Evolutionary conservation across 257 asterid species (phyloP).

Genomic region (Rubia yunnanensis): DNA sequence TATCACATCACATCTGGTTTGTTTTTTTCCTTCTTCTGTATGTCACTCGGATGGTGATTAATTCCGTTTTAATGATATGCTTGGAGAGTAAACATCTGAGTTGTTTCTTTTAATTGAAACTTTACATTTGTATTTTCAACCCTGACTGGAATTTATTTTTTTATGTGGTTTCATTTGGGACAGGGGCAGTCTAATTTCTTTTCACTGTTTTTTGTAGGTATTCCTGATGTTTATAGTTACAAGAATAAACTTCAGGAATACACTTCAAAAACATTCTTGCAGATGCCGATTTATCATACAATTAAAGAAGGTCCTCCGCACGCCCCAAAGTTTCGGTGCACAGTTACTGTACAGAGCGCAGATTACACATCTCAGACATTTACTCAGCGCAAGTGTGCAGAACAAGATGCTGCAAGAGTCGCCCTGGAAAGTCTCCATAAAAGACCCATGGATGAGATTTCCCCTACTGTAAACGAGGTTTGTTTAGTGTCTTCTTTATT

Average conservation of each 20-base stretch:
- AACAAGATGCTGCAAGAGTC: conserved; percentile 44
- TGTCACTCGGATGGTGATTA: too few relatives aligned
- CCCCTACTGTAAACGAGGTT: conserved; percentile 30
- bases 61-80: neutral
- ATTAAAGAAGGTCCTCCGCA: conserved; percentile 20
- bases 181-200: too few relatives aligned
- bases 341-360: conserved; percentile 37
- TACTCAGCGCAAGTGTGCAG: conserved; percentile 32
- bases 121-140: too few relatives aligned
- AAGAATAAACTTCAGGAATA: conserved; percentile 26
- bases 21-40: too few relatives aligned
- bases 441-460: conserved; percentile 33
- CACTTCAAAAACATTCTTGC: conserved; percentile 10
- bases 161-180: too few relatives aligned
- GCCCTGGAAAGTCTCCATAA: conserved; percentile 28
- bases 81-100: neutral
- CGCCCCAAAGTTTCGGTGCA: conserved; percentile 27
- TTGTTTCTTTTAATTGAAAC: neutral
- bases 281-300: conserved; percentile 17
- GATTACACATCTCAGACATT: conserved; percentile 24
- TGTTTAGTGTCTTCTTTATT: neutral
- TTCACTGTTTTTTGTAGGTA: conserved; percentile 8
- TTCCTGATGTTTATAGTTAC: neutral
- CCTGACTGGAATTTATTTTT: too few relatives aligned
- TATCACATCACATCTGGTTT: too few relatives aligned